Base-by-base conservation (phyloP, 768 basidiomycete genomes). In the Fomitopsis pulvina region DNA sequence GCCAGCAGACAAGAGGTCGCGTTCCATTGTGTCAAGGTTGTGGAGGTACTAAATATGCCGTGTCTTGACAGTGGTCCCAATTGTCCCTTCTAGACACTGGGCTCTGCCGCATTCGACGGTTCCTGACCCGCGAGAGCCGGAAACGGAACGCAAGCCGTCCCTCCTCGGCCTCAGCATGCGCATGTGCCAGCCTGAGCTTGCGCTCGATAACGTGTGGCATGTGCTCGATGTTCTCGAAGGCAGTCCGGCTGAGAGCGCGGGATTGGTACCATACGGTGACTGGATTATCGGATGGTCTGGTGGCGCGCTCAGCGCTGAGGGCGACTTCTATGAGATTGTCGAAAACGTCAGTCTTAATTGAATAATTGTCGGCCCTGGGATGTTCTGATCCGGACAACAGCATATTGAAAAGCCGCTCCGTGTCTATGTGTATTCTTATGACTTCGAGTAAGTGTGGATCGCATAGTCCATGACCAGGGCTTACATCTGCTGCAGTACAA, bases 201-300 rank as follows among this genome's bases (percentile, higher is more conserved):
- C 95, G 14, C 72, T 90, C 18, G 92, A 97, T 61, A 91, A 87
- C 55, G 93, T 99, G 4, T 99, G 96, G 94, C 96, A 98, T 67
- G 92, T 99, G 34, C 74, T 99, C 41, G 96, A 99, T 62, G 92
- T 99, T 12, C 70, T 95, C 34, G 95, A 99, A 66, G 95, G 92
- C 20, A 90, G 87, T 54, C 96, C 96, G 5, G 96, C 95, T 8
- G 94, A 98, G 71, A 90, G 87, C 60, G 92, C 93, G 5, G 95
- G 94, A 2, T 79, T 98, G 10, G 96, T 99, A 18, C 95, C 95
- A 1, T 94, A 90, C 71, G 83, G 78, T 26, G 79, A 83, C 65
- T 83, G 79, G 71, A 80, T 83, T 57, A 72, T 85, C 60, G 95
- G 95, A 18, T 99, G 95, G 89, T 90, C 91, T 14, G 95, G 96